Conservation (phyloP, 108 stramenopile species). For the Craspedostauros australis region DNA sequence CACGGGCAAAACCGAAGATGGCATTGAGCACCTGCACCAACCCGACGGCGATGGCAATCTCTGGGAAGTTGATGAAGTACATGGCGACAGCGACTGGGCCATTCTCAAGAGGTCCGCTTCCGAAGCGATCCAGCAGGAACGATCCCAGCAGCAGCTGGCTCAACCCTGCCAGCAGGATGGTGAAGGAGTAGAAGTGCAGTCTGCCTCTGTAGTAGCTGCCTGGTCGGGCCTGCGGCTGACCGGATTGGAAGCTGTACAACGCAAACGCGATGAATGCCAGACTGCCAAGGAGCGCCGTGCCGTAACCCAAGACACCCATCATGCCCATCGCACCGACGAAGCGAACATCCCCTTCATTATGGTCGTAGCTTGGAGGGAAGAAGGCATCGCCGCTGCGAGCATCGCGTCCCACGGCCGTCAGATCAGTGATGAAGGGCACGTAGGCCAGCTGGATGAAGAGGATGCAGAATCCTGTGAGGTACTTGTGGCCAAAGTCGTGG, state of each 20-base stretch:
- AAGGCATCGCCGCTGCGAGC: constrained; percentile 1
- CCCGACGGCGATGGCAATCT: constrained; percentile 12
- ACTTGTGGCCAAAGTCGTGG: constrained; percentile 4
- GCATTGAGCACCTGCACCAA: constrained; percentile 16
- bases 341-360: background rate
- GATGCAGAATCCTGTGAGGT: constrained; percentile 6
- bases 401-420: constrained; percentile 13
- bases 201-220: constrained; percentile 15
- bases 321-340: constrained; percentile 37
- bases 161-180: constrained; percentile 11
- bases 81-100: constrained; percentile 10
- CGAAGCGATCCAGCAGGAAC: background rate
- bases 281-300: constrained; percentile 13
- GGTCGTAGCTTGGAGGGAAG: constrained; percentile 6
- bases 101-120: background rate
- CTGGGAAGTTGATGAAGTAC: constrained; percentile 17
- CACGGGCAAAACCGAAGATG: constrained; percentile 6
- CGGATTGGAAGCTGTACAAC: constrained; percentile 10
- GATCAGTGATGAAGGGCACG: constrained; percentile 18
- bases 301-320: constrained; percentile 17
- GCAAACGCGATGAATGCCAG: constrained; percentile 16
- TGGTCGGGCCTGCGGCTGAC: background rate
- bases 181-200: constrained; percentile 6
- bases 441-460: constrained; percentile 10
- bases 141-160: constrained; percentile 19